Percentiles rank a stretch among this genome's conserved stretches.
phyloP scores from a whole-genome alignment of 2,329 filamentous ascomycete genomes.

The Leptographium lundbergii region DNA sequence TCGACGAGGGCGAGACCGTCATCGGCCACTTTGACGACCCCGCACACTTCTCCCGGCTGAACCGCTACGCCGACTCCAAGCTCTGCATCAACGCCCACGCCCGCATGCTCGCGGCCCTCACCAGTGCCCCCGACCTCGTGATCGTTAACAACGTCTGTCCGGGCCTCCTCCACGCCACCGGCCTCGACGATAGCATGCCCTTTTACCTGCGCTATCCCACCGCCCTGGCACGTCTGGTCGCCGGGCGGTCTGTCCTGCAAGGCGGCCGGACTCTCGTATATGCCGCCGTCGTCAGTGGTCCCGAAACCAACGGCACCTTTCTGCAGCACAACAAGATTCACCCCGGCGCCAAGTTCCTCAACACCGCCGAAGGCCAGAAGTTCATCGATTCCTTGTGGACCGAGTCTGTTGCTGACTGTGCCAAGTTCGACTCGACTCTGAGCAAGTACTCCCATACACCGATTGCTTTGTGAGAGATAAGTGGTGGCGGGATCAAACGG shows the following conservation, averaged over 20 bases:
- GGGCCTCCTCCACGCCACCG: background rate
- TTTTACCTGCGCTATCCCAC: background rate
- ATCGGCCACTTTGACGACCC: background rate
- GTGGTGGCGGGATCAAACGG: too few species aligned
- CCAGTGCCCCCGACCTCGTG: background rate
- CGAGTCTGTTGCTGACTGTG: background rate
- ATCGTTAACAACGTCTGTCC: background rate
- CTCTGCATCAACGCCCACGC: background rate
- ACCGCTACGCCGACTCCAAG: background rate
- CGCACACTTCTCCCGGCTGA: background rate
- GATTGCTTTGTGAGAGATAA: background rate
- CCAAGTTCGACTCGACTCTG: background rate
- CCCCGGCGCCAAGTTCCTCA: background rate
- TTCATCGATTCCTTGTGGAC: background rate
- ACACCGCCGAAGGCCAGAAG: background rate
- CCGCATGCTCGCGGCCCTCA: background rate
- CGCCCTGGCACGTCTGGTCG: background rate
- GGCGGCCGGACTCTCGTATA: background rate
- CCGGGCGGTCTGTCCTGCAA: background rate
- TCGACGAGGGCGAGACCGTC: background rate
- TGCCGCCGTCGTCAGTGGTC: background rate
- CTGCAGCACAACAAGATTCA: background rate
- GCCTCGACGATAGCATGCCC: background rate
- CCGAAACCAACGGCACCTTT: background rate
- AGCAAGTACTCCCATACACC: background rate